These are phyloP conservation scores for Blechomonas ayalai DNA, from an alignment of 208 protist species.

Conservation along the genomic window DNA sequence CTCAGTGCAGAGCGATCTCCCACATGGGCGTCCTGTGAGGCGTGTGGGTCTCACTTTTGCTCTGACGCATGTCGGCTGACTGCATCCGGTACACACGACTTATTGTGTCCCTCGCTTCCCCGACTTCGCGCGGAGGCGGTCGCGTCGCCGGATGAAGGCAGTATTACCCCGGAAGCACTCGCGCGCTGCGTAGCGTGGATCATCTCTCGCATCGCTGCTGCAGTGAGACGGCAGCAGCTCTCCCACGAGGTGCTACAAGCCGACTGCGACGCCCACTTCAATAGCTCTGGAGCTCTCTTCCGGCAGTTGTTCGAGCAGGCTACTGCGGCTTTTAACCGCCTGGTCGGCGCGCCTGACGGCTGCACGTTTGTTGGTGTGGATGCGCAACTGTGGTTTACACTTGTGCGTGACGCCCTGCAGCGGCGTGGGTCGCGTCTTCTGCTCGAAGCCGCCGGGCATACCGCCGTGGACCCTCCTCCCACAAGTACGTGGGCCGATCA, in stretches of 20 bases:
- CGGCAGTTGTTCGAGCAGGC: slow-evolving; percentile 57
- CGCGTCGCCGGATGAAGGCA: neutral
- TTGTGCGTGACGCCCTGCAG: slow-evolving; percentile 18
- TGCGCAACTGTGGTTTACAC: slow-evolving; percentile 24
- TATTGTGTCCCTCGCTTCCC: slow-evolving; percentile 40
- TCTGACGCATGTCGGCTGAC: slow-evolving; percentile 28
- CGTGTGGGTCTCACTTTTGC: slow-evolving; percentile 59
- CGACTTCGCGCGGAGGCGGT: slow-evolving; percentile 11
- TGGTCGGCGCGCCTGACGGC: slow-evolving; percentile 48
- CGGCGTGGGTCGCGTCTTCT: slow-evolving; percentile 18
- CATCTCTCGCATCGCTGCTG: slow-evolving; percentile 27
- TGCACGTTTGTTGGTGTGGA: slow-evolving; percentile 35
- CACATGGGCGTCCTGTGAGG: slow-evolving; percentile 15
- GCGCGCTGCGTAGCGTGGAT: slow-evolving; percentile 60
- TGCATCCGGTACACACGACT: slow-evolving; percentile 19
- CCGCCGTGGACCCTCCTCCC: neutral
- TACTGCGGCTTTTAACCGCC: slow-evolving; percentile 52
- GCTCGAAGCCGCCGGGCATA: slow-evolving; percentile 6
- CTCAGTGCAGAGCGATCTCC: neutral
- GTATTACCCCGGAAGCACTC: slow-evolving; percentile 58
- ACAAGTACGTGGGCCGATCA: slow-evolving; percentile 24
- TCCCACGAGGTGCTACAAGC: slow-evolving; percentile 30
- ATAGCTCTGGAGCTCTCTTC: slow-evolving; percentile 16
- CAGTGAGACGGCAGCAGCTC: slow-evolving; percentile 34
- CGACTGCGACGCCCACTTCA: slow-evolving; percentile 7